Evolutionary conservation across 768 basidiomycete genomes (phyloP).

Genomic region (Boletus sensibilis): DNA sequence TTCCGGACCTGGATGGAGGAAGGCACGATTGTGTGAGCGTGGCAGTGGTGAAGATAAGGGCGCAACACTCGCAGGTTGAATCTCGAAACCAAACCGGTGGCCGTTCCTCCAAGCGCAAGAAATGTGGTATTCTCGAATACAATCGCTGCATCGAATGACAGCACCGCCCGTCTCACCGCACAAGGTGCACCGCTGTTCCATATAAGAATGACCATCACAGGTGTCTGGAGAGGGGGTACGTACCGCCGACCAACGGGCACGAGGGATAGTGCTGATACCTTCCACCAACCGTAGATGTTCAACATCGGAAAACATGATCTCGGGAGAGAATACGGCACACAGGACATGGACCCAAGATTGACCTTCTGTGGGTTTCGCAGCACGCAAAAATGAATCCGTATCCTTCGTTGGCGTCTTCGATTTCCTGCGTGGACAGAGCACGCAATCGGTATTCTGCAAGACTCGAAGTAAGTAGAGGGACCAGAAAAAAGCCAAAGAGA

Average conservation of each 20-base stretch:
- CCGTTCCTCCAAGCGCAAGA: constrained; percentile 89
- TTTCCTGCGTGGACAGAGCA: constrained; percentile 69
- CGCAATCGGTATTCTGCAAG: constrained; percentile 72
- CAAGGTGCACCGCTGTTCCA: constrained; percentile 64
- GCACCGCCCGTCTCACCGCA: constrained; percentile 76
- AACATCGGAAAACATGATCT: constrained; percentile 80
- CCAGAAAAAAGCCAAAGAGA: neutral
- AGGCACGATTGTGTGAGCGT: neutral
- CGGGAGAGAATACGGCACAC: constrained; percentile 85
- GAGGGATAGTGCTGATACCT: constrained; percentile 73
- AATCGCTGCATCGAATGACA: constrained; percentile 81
- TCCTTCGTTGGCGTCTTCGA: constrained; percentile 42
- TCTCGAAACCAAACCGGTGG: constrained; percentile 89
- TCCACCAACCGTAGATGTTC: constrained; percentile 75
- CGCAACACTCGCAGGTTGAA: constrained; percentile 62
- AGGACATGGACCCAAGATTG: constrained; percentile 91
- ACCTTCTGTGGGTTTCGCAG: constrained; percentile 88
- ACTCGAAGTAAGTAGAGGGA: neutral
- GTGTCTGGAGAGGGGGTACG: constrained; percentile 28
- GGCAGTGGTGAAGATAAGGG: neutral
- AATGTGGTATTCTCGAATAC: constrained; percentile 76
- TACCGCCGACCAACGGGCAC: constrained; percentile 72
- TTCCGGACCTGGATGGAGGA: constrained; percentile 61
- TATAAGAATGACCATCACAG: constrained; percentile 7
- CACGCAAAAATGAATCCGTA: constrained; percentile 65